These are phyloP conservation scores for Loxodes magnus DNA, from an alignment of 73 alveolate species.

Conservation along the genomic window DNA sequence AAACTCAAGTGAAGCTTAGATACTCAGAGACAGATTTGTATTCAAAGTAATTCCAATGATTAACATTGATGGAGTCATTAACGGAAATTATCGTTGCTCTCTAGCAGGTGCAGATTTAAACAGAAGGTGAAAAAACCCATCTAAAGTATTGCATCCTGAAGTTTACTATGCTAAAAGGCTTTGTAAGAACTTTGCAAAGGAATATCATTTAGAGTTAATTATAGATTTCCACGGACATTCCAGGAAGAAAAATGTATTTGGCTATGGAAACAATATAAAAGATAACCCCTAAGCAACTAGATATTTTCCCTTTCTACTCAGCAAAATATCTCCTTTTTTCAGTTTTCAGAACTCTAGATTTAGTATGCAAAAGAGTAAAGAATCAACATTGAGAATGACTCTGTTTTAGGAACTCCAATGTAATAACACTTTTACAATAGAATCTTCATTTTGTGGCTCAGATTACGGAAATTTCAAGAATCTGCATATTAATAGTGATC, in stretches of 20 bases:
- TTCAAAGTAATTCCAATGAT: conserved; percentile 94
- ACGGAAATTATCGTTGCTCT: conserved; percentile 78
- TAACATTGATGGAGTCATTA: conserved; percentile 99
- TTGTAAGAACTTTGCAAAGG: conserved; percentile 84
- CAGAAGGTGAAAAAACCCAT: conserved; percentile 86
- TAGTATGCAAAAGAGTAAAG: conserved; percentile 78
- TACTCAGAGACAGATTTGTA: conserved; percentile 77
- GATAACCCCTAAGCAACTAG: conserved; percentile 75
- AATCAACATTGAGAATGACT: conserved; percentile 82
- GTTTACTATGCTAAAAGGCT: conserved; percentile 78
- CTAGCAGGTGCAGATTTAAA: conserved; percentile 84
- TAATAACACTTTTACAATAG: conserved; percentile 75
- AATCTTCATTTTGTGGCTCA: conserved; percentile 90
- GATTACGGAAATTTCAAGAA: not conserved
- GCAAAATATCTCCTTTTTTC: conserved; percentile 74
- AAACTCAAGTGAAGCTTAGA: conserved; percentile 58
- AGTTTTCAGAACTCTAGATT: conserved; percentile 78
- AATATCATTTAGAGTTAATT: conserved; percentile 82
- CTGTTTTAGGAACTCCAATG: conserved; percentile 77
- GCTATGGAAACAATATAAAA: not conserved
- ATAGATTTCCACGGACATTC: conserved; percentile 99
- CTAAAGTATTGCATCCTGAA: conserved; percentile 90
- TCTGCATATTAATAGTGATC: conserved; percentile 49
- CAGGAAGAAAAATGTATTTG: conserved; percentile 42
- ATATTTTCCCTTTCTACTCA: conserved; percentile 73